These are phyloP conservation scores for Oldenlandia corymbosa DNA, from an alignment of 257 asterid genomes.

Conservation along the genomic window DNA sequence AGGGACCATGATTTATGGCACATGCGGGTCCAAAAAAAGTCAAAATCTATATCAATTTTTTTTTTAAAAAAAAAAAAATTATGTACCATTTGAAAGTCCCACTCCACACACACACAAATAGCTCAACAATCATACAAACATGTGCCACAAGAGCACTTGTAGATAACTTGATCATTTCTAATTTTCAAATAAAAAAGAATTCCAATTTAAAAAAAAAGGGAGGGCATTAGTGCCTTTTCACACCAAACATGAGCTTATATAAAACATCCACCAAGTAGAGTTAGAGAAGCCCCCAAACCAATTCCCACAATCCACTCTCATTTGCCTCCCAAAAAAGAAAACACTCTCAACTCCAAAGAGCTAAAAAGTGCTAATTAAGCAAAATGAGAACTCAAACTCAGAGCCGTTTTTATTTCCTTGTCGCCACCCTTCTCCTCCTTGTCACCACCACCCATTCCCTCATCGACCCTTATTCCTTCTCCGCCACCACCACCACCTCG, in stretches of 20 bases:
- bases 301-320: not conserved
- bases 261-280: not conserved
- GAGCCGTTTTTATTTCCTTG: conserved; percentile 13
- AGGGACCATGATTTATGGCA: no score
- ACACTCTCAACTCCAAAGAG: not conserved
- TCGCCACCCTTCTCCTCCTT: conserved; percentile 20
- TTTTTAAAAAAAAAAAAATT: not conserved
- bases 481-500: conserved; percentile 3
- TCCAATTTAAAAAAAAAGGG: no score
- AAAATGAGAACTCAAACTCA: conserved; percentile 10
- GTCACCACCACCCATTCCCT: conserved; percentile 16
- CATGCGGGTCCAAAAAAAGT: no score
- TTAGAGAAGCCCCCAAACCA: no score
- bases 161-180: not conserved
- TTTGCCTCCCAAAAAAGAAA: not conserved
- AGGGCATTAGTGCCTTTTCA: conserved; percentile 10
- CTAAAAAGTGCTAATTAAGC: no score
- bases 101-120: not conserved
- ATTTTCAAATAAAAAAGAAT: not conserved
- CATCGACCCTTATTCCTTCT: conserved; percentile 23
- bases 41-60: no score
- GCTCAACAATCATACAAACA: conserved; percentile 14
- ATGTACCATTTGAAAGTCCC: not conserved
- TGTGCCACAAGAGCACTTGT: not conserved
- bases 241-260: not conserved